Base-by-base conservation (phyloP, 768 basidiomycete species). In the Polyporus arcularius region DNA sequence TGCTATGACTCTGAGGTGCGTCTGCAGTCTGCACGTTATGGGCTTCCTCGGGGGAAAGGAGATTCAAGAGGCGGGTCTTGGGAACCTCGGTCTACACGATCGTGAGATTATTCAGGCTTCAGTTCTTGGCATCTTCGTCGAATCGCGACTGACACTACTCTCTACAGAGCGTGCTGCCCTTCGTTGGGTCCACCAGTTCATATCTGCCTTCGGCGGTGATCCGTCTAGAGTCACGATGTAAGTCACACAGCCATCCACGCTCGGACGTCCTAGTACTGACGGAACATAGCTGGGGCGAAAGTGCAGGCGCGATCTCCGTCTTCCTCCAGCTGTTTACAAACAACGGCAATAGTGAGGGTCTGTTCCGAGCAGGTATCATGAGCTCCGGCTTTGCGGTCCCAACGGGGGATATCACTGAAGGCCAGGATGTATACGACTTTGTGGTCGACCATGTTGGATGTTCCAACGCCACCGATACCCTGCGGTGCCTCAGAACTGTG, bases 31-130 rank as follows among this genome's bases (percentile, higher is more conserved):
- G 28, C 18, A 42, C 71, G 76, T 70, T 0, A 73, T 74, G 26
- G 79, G 79, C 1, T 79, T 80, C 65, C 53, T 78, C 9, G 73
- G 72, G 7, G 66, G 78, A 10, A 67, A 74, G 45, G 76, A 79
- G 58, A 71, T 79, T 1, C 70, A 73, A 52, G 71, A 65, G 1
- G 75, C 73, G 12, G 74, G 74, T 0, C 49, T 72, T 14, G 75
- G 74, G 8, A 84, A 85, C 65, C 70, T 82, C 14, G 83, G 84
- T 9, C 69, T 86, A 8, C 74, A 71, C 48, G 83, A 86, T 68
- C 46, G 46, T 48, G 7, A 77, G 78, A 46, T 67, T 64, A 28
- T 15, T 0, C n/a, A 15, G 4, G 8, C 54, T 31, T 16, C 9
- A 16, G n/a, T 45, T 35, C n/a, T n/a, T 45, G 8, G 9, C 43